Evolutionary conservation across 208 protist species (phyloP).

Genomic region (Balamuthia mandrillaris): DNA sequence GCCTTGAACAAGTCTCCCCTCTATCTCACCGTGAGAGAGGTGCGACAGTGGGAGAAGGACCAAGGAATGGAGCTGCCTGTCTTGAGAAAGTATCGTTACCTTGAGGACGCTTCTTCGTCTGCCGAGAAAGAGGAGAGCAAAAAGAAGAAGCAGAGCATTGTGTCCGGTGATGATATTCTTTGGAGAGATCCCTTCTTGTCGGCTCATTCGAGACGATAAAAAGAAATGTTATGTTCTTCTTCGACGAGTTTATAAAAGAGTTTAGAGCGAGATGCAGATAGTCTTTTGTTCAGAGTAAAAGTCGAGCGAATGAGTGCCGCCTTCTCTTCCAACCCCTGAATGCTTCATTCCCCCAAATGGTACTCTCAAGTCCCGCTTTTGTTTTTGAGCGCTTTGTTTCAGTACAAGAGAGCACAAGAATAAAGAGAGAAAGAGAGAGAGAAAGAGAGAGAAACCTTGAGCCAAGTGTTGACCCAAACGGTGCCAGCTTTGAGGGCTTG

Average conservation of each 20-base stretch:
- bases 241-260: neutral
- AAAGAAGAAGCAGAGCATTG: too few species aligned
- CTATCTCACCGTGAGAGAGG: too few species aligned
- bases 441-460: slow-evolving; percentile 18
- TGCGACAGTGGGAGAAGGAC: too few species aligned
- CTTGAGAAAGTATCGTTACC: too few species aligned
- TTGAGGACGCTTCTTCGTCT: too few species aligned
- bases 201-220: too few species aligned
- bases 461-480: slow-evolving; percentile 67
- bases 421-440: neutral
- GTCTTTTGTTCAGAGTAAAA: slow-evolving; percentile 73
- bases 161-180: too few species aligned
- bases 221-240: too few species aligned
- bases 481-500: slow-evolving; percentile 48
- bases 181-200: too few species aligned
- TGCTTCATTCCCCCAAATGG: slow-evolving; percentile 67
- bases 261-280: slow-evolving; percentile 57
- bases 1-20: too few species aligned
- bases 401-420: neutral
- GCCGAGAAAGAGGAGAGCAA: too few species aligned
- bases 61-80: too few species aligned
- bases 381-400: neutral
- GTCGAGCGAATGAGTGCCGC: slow-evolving; percentile 65
- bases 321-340: slow-evolving; percentile 64
- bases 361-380: slow-evolving; percentile 55